Evolutionary conservation across 2,329 filamentous ascomycete species (phyloP).

Genomic region (Ophiostoma sp.): DNA sequence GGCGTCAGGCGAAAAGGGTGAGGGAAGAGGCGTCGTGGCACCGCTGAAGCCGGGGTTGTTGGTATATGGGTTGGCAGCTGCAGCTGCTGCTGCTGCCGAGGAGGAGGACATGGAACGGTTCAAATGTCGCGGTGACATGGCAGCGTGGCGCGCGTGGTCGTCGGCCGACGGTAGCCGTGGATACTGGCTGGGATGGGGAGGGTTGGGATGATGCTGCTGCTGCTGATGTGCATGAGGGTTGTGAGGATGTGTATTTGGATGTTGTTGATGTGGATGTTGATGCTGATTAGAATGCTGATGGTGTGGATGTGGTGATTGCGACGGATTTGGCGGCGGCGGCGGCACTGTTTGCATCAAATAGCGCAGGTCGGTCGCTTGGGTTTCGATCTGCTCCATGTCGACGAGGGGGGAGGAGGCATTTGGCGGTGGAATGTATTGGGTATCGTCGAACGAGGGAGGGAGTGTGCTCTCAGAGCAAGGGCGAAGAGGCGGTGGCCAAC

Average conservation of each 20-base stretch:
- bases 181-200: background rate
- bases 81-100: background rate
- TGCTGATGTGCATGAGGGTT: conserved; percentile 22
- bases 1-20: conserved; percentile 24
- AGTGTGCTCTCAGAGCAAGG: background rate
- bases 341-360: conserved; percentile 45
- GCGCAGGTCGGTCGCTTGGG: conserved; percentile 55
- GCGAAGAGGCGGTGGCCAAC: background rate
- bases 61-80: background rate
- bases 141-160: conserved; percentile 20
- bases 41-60: background rate
- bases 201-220: conserved; percentile 28
- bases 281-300: conserved; percentile 15
- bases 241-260: background rate
- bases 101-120: background rate
- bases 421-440: background rate
- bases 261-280: background rate
- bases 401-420: conserved; percentile 36
- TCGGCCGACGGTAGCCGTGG: conserved; percentile 16
- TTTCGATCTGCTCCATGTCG: conserved; percentile 56
- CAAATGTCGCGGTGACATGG: conserved; percentile 34
- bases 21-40: conserved; percentile 20
- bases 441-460: background rate
- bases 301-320: background rate
- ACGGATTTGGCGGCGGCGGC: conserved; percentile 4